Evolutionary conservation across 2,329 filamentous ascomycete genomes (phyloP), one percentile per base, ranked within the genome.

Genomic region (Penicillium sp.): DNA sequence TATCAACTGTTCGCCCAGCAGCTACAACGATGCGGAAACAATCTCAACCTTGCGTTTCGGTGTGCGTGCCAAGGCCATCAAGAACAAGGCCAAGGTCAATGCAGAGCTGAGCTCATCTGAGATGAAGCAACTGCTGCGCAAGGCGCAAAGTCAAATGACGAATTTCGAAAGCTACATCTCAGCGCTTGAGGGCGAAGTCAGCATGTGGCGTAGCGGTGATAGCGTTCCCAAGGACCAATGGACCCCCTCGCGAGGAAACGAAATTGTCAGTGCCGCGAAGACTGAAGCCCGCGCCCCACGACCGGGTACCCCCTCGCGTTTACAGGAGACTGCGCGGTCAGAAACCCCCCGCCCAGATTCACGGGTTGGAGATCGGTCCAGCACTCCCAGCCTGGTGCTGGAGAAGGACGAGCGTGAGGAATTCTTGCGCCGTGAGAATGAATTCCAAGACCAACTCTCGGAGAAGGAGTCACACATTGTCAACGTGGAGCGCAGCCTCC

Each of bases 41-140:
- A 79, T 97, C 49, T 89, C 92, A 64, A 99, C 94, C 0, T 79
- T 99, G 60, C 86, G 93, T 45, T 99, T 97, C 73, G 94, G 94
- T 81, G 96, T 94, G 78, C 84, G 94, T 73, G 94, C 94, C 57
- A 99, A 99, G 82, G 90, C 91, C 0, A 99, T 99, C 81, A 97
- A 97, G 88, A 97, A 97, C 82, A 97, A 97, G 83, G 94, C 94
- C 77, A 99, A 97, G 88, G 89, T 99, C 84, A 99, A 99, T 73
- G 93, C 93, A 45, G 94, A 99, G 77, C 85, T 99, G 69, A 97
- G 93, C 70, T 94, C 94, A 45, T 87, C 92, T 13, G 94, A 99
- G 77, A 86, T 99, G 81, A 99, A 97, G 79, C 83, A 87, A 49
- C 83, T 97, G 70, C 86, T 99, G 73, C 93, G 91, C 78, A 96